Evolutionary conservation across 495 filamentous ascomycete species (phyloP).

Genomic region (Hypoxylon fragiforme): DNA sequence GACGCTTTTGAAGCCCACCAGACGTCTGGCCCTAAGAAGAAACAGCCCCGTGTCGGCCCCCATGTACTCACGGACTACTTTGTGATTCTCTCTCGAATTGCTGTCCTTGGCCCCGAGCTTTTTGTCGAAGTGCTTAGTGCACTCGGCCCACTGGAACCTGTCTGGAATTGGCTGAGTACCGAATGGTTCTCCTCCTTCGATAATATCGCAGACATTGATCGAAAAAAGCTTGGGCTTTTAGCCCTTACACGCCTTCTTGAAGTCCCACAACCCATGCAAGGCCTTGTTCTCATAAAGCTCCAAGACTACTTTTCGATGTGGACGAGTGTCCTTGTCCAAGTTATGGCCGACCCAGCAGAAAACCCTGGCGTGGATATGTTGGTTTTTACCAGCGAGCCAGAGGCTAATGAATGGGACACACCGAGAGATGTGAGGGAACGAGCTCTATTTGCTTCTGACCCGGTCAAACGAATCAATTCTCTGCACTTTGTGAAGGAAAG

Average conservation of each 20-base stretch:
- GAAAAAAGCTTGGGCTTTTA: constrained; percentile 80
- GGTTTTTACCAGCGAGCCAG: constrained; percentile 69
- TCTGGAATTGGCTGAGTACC: constrained; percentile 71
- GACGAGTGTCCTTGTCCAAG: constrained; percentile 50
- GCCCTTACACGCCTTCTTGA: constrained; percentile 81
- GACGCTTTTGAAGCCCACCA: constrained; percentile 71
- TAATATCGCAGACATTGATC: constrained; percentile 70
- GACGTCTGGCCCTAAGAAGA: constrained; percentile 74
- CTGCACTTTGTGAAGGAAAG: constrained; percentile 70
- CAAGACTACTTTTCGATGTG: constrained; percentile 61
- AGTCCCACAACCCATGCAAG: constrained; percentile 56
- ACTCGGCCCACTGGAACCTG: constrained; percentile 49
- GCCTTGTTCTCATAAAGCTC: constrained; percentile 48
- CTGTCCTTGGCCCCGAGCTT: constrained; percentile 65
- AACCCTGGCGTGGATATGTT: constrained; percentile 44
- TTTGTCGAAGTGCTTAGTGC: constrained; percentile 62
- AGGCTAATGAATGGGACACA: constrained; percentile 68
- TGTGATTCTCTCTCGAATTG: constrained; percentile 77
- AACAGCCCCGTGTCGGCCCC: constrained; percentile 62
- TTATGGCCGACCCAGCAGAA: constrained; percentile 33
- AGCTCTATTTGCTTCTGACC: constrained; percentile 63
- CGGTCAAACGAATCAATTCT: constrained; percentile 70
- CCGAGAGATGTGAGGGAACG: constrained; percentile 57
- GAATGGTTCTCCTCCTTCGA: constrained; percentile 93
- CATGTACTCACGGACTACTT: constrained; percentile 82